Base-by-base conservation (phyloP, 768 basidiomycete species). In the Tulasnella calospora region DNA sequence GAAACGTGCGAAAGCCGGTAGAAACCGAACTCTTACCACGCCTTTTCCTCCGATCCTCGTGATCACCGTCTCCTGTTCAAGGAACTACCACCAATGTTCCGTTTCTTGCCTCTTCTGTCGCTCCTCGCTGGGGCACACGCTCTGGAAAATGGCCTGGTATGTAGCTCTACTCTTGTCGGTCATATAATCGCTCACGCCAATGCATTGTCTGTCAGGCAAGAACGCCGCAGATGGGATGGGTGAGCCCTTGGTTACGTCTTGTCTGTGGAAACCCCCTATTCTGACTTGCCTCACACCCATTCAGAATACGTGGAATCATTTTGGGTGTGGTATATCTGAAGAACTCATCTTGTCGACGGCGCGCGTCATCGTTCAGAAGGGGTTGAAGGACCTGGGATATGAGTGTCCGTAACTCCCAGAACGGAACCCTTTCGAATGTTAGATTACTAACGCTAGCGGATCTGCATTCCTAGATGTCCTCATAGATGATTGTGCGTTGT, bases 251-350 rank as follows among this genome's bases (percentile, higher is more conserved):
- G 23, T 71, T 35, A 67, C 61, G 61, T 67, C 61, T 35, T 19
- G 44, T 12, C 6, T 7, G n/a, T 23, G 30, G 44, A 69, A 36
- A 71, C 30, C 38, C 23, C 57, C 55, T 69, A 70, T 41, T 27
- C 44, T 75, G 67, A 70, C 46, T 70, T 30, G n/a, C 44, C 33
- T 61, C 75, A 3, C 21, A 6, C 46, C 36, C 61, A 21, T 38
- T 27, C 41, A 79, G 84, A 84, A 86, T 80, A 84, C 84, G 0
- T 85, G 84, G 85, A 86, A 86, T 79, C 82, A 83, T 74, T 86
- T 85, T 73, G 85, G 83, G 0, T 87, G 86, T 77, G 81, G 82
- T 67, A 86, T 86, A 69, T 80, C 80, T 46, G 84, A 85, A 75
- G 83, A 85, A 61, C 81, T 81, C 70, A 85, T 87, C 78, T 71